These are phyloP conservation scores for Aspergillus caelatus DNA, from an alignment of 2,329 filamentous ascomycete species.

Conservation along the genomic window DNA sequence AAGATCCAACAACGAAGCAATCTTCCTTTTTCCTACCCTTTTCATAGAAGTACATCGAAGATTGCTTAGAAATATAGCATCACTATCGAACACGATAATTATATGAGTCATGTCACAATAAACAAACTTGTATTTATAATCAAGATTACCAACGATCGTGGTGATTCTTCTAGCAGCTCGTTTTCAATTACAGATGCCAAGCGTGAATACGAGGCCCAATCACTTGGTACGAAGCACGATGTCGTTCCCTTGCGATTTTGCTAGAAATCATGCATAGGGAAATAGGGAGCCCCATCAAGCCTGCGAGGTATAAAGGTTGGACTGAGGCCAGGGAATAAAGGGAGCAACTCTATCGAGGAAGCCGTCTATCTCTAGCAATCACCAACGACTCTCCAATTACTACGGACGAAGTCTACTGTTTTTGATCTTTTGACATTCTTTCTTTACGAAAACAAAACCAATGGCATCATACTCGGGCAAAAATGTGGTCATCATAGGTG, in stretches of 20 bases:
- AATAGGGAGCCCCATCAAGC: neutral
- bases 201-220: neutral
- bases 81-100: neutral
- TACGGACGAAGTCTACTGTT: neutral
- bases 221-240: neutral
- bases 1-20: neutral
- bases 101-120: neutral
- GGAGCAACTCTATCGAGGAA: neutral
- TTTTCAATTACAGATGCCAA: neutral
- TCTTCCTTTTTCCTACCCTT: neutral
- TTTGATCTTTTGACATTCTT: neutral
- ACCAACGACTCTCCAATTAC: neutral
- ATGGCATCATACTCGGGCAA: conserved; percentile 9
- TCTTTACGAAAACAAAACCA: neutral
- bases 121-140: neutral
- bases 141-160: neutral
- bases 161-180: neutral
- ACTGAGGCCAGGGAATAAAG: neutral
- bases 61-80: neutral
- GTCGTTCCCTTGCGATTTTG: neutral
- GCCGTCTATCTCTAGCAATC: neutral
- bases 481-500: conserved; percentile 14
- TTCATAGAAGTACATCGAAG: neutral
- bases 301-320: neutral
- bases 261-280: neutral